These are phyloP conservation scores for Ceratobasidium sp. DNA, from an alignment of 1,284 basidiomycete species.

Conservation along the genomic window DNA sequence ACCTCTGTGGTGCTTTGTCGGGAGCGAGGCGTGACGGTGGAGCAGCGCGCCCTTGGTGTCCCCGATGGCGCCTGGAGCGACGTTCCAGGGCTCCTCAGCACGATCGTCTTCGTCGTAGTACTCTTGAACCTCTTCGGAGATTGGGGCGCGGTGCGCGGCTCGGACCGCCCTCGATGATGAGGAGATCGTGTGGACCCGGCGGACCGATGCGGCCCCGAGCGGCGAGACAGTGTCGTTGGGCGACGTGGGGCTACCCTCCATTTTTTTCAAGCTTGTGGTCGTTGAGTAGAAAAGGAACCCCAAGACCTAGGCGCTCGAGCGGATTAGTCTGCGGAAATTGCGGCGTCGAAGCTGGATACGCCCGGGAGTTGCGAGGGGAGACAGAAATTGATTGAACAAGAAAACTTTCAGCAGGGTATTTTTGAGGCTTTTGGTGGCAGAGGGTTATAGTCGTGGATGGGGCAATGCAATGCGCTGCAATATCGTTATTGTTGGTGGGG, in stretches of 20 bases:
- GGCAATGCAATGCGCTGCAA: neutral
- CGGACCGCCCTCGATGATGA: constrained; percentile 74
- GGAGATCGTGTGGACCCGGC: constrained; percentile 84
- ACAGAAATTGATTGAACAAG: neutral
- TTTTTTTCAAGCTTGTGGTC: constrained; percentile 23
- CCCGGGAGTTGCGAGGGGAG: too few species aligned
- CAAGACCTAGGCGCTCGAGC: neutral
- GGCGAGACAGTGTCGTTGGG: constrained; percentile 41
- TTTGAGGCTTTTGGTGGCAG: neutral
- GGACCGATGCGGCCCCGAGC: constrained; percentile 56
- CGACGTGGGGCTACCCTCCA: constrained; percentile 33
- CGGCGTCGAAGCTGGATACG: neutral
- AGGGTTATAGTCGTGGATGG: neutral
- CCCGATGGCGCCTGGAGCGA: constrained; percentile 76
- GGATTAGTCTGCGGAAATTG: neutral
- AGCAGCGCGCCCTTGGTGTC: constrained; percentile 78
- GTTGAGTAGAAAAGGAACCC: constrained; percentile 29
- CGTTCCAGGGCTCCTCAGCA: constrained; percentile 75
- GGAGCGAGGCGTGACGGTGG: constrained; percentile 81
- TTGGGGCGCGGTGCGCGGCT: constrained; percentile 67
- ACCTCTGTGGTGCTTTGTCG: constrained; percentile 82
- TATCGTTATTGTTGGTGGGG: neutral
- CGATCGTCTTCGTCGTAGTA: constrained; percentile 77
- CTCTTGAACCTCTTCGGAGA: constrained; percentile 74
- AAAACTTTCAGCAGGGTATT: too few species aligned